These are phyloP conservation scores for Melastoma malabathricum DNA, from an alignment of 345 rosid genomes.

Conservation along the genomic window DNA sequence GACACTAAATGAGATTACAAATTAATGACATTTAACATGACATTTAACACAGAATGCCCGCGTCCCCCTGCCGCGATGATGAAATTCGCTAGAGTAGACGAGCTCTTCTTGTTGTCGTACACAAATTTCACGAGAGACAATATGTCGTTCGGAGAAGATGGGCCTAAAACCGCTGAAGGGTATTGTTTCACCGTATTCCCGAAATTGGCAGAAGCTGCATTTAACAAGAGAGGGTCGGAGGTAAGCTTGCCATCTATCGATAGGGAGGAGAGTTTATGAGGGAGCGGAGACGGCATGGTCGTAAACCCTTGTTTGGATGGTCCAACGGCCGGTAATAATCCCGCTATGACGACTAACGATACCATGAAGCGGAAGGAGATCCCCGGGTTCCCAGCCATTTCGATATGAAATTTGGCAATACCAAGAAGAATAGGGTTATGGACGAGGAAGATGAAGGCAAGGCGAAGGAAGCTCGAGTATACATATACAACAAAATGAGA, in stretches of 20 bases:
- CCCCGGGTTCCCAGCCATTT: constrained; percentile 18
- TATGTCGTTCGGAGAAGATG: constrained; percentile 42
- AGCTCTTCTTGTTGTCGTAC: constrained; percentile 2
- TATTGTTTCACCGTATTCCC: constrained; percentile 40
- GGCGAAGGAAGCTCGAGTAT: not conserved
- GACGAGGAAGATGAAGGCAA: not conserved
- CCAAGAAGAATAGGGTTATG: not conserved
- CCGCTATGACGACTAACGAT: constrained; percentile 12
- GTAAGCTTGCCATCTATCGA: constrained; percentile 16
- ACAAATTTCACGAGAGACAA: constrained; percentile 27
- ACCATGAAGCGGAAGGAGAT: constrained; percentile 14
- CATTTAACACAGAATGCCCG: constrained; percentile 18
- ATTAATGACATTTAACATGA: too few species aligned
- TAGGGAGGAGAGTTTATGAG: constrained; percentile 10
- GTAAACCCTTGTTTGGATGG: not conserved
- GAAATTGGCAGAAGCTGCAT: constrained; percentile 41
- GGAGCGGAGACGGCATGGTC: not conserved
- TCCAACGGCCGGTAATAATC: not conserved
- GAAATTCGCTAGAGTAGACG: constrained; percentile 17
- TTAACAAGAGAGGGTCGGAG: constrained; percentile 27
- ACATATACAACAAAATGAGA: not conserved
- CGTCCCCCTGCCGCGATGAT: constrained; percentile 63
- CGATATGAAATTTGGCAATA: not conserved
- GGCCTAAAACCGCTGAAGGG: constrained; percentile 60
- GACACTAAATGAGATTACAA: too few species aligned